Evolutionary conservation across 1,139 yeast species (phyloP), one percentile per base, ranked within the genome.

Genomic region (Taphrina populina): DNA sequence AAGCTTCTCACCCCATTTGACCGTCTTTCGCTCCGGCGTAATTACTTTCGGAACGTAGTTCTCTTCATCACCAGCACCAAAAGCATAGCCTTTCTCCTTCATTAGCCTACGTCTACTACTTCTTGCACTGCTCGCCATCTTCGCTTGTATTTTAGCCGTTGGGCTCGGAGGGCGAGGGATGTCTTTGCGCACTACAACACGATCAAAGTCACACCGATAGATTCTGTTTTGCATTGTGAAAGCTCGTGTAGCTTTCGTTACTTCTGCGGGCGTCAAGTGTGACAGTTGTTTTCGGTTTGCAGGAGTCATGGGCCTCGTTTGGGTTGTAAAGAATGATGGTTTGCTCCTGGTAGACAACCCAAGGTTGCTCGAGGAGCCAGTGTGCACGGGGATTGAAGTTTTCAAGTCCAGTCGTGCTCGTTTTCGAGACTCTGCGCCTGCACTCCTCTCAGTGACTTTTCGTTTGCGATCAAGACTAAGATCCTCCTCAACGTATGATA

Each of bases 1-100:
- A 19, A 56, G 41, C 11, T 34, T 40, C 36, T 49, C 52, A n/a
- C 39, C 47, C 56, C 56, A 56, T 13, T 35, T 49, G 35, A 56
- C 51, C 21, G 49, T 39, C 46, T 56, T 56, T 11, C 52, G 33
- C 13, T 46, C 37, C n/a, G 56, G 52, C 3, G 58, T 56, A n/a
- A 41, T 39, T 15, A 17, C 21, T 17, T 17, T 35, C 7, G 56
- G 56, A 21, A 19, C 21, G 26, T 49, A 56, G 20, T 45, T 32
- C 34, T 56, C 58, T n/a, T 56, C 58, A 21, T 56, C 58, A 10
- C 58, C 58, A 2, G 58, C 53, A 10, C 58, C 58, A 17, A 56
- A 46, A n/a, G 46, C 35, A 41, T 49, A 51, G 21, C 56, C 56
- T 35, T 41, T 40, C 33, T 56, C 56, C 46, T 56, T 51, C 29